Evolutionary conservation across 2,329 filamentous ascomycete genomes (phyloP), one percentile per base, ranked within the genome.

Genomic region (Pseudonectria buxi): DNA sequence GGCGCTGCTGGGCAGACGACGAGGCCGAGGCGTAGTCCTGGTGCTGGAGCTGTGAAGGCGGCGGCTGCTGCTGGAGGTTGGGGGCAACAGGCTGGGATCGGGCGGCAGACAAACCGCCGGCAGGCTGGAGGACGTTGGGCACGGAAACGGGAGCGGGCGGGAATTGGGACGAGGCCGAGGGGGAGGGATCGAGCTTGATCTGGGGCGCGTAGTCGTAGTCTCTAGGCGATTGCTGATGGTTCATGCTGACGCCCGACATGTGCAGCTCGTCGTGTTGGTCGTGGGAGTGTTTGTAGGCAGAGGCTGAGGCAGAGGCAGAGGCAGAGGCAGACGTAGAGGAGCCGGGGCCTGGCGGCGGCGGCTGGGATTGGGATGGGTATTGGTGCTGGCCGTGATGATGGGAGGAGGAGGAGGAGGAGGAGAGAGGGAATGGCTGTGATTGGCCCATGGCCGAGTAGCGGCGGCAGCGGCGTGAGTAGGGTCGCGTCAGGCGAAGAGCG

Each of bases 61-160:
- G 64, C 48, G 44, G 56, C 54, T 44, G 48, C 32, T 68, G 67
- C 58, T 69, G 62, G 38, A 73, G 43, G 36, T 60, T 59, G 34
- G 69, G 65, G 37, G 66, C 67, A 51, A 50, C 39, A 56, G 56
- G 41, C 18, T 22, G 18, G 58, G 56, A 43, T 52, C 51, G 38
- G 50, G 52, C 51, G 64, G 54, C 43, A 37, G 48, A 50, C 50
- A 53, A 48, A 31, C 50, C 50, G 47, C 70, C 70, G 37, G 74
- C 74, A 26, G 75, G 75, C 55, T 78, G 74, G 44, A 78, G 66
- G 36, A 75, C 64, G 60, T 75, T 76, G 51, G 74, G 74, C 40
- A 78, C 72, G 45, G 65, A 56, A 37, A 78, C 72, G 45, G 65
- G 56, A 37, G 59, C 50, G 43, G 49, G 49, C 34, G 61, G 57